Evolutionary conservation across 192 early-diverging fungal species (phyloP), one percentile per base, ranked within the genome.

Genomic region (Rhizoclosmatium globosum): DNA sequence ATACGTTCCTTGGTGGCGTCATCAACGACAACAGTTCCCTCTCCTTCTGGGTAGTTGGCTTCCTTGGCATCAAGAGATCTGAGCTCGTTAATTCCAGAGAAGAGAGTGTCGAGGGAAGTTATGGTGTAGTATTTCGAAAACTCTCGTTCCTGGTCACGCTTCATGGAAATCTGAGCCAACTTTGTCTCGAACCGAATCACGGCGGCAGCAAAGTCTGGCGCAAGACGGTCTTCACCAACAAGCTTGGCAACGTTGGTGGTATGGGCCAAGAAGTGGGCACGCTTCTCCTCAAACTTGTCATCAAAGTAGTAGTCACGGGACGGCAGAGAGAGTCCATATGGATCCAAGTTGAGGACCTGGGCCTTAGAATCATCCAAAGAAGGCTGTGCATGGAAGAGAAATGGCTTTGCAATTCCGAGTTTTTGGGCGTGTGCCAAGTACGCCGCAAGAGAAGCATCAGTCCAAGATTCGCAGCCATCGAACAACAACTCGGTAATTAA

Each of bases 291-390:
- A 17, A 58, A 71, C 38, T 71, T 71, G 7, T 71, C 70, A 57
- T 71, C 70, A 57, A 71, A 71, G 70, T 71, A 71, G 70, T 39
- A 71, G 56, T 71, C 70, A 17, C 70, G 70, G 70, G 48, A 31
- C 2, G 70, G 70, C 9, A 71, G 53, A 9, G 70, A 71, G 9
- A 50, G 53, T 31, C 70, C 70, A 19, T 42, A n/a, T 19, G 50
- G 21, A 13, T 6, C 23, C 9, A 71, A 17, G 41, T 17, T 19
- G n/a, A 71, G 53, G 23, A 71, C 48, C 7, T 9, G 31, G 19
- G 50, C 21, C 6, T 13, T 71, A 15, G 48, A 57, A 57, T 71
- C 70, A 31, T 71, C 70, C 11, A 71, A 31, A 41, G 6, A 31
- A 39, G 70, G 23, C 70, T 23, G 9, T 6, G 17, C n/a, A 17